These are phyloP conservation scores for Pyrus communis DNA, from an alignment of 306 rosid genomes.

Conservation along the genomic window DNA sequence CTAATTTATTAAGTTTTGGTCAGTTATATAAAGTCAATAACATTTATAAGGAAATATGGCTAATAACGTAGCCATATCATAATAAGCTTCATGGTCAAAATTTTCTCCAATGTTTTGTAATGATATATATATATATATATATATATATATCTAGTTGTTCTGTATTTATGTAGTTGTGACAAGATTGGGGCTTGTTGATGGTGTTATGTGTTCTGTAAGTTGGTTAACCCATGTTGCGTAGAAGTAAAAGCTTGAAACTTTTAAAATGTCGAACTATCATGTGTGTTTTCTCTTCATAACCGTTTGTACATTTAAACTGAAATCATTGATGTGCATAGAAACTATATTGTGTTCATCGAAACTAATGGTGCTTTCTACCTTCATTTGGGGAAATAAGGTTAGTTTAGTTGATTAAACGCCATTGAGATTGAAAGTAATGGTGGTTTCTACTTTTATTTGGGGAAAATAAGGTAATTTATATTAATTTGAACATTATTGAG, in stretches of 20 bases:
- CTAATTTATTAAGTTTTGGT: too few species aligned
- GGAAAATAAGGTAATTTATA: too few species aligned
- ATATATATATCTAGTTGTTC: not conserved
- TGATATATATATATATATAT: not conserved
- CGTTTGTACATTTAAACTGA: not conserved
- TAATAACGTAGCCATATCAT: too few species aligned
- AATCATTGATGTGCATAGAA: not conserved
- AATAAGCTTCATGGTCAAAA: not conserved
- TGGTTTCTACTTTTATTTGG: too few species aligned
- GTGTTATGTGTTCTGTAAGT: not conserved
- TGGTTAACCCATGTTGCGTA: not conserved
- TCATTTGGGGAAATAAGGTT: not conserved
- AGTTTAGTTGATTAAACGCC: not conserved
- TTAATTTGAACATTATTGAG: too few species aligned
- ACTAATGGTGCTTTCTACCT: not conserved
- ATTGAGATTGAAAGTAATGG: too few species aligned
- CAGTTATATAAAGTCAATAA: not conserved
- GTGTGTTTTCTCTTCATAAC: not conserved
- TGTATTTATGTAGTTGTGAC: not conserved
- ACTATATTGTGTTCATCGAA: not conserved
- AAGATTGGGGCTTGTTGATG: not conserved
- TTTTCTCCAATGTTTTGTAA: not conserved
- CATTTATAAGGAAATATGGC: not conserved
- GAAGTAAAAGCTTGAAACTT: not conserved
- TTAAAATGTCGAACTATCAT: not conserved